Evolutionary conservation across 208 protist genomes (phyloP).

Genomic region (Trypanosoma avium): DNA sequence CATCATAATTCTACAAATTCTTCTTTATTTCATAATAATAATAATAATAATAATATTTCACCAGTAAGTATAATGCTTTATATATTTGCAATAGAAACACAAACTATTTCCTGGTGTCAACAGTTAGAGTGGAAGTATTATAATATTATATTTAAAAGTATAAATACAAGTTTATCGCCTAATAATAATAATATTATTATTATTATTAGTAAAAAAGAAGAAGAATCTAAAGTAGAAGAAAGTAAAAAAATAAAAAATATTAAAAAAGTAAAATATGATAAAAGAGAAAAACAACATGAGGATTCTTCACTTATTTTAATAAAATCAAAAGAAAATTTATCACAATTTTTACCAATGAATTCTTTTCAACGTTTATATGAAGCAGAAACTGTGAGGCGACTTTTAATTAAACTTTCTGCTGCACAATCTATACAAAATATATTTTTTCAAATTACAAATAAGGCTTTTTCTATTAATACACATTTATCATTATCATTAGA

Average conservation of each 20-base stretch:
- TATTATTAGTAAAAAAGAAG: no score
- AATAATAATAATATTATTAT: no score
- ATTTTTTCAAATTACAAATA: not conserved
- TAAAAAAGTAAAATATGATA: no score
- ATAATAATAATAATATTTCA: not conserved
- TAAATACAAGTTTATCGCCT: no score
- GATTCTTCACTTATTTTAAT: no score
- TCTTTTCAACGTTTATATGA: constrained; percentile 4
- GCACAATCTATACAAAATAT: constrained; percentile 4
- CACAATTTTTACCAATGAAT: not conserved
- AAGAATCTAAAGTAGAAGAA: no score
- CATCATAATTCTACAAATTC: not conserved
- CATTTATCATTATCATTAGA: not conserved
- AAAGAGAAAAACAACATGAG: no score
- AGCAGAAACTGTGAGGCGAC: constrained; percentile 6
- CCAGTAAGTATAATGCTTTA: not conserved
- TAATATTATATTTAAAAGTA: not conserved
- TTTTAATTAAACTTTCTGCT: constrained; percentile 9
- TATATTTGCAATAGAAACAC: constrained; percentile 13
- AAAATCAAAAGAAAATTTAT: no score
- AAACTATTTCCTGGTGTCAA: constrained; percentile 22
- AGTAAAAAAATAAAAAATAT: no score
- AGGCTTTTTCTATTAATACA: not conserved
- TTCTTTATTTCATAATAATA: no score
- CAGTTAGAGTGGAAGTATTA: constrained; percentile 21